phyloP scores from a whole-genome alignment of 2,329 filamentous ascomycete genomes.

The Torrubiella hemipterigena region DNA sequence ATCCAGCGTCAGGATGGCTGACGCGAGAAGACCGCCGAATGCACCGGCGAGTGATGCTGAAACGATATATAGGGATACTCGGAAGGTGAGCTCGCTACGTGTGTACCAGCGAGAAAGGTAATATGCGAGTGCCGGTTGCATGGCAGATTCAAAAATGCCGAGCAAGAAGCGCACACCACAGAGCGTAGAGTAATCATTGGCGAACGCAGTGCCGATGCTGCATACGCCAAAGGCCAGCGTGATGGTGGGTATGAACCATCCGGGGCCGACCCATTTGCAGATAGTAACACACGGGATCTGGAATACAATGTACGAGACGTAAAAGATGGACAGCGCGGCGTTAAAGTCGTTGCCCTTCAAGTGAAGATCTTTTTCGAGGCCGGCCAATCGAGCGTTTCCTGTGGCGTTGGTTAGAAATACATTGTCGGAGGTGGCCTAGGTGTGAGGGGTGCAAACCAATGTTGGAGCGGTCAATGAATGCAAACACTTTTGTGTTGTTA shows the following conservation, averaged over 20 bases:
- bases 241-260: constrained; percentile 49
- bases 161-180: constrained; percentile 48
- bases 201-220: constrained; percentile 50
- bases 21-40: constrained; percentile 53
- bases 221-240: constrained; percentile 45
- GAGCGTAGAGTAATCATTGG: constrained; percentile 31
- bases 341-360: constrained; percentile 51
- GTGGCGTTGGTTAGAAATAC: neutral
- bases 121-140: constrained; percentile 55
- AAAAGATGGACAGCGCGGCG: constrained; percentile 47
- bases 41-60: constrained; percentile 55
- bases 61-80: constrained; percentile 51
- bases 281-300: constrained; percentile 50
- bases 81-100: constrained; percentile 48
- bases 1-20: constrained; percentile 47
- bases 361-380: constrained; percentile 41
- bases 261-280: constrained; percentile 53
- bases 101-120: constrained; percentile 54
- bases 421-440: neutral
- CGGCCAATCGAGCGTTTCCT: constrained; percentile 49
- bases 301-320: constrained; percentile 53
- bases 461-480: constrained; percentile 56
- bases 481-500: constrained; percentile 29
- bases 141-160: constrained; percentile 51
- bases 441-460: constrained; percentile 33